Base-by-base conservation (phyloP, 371 early-diverging fungal genomes). In the Actinomortierella wolfii region DNA sequence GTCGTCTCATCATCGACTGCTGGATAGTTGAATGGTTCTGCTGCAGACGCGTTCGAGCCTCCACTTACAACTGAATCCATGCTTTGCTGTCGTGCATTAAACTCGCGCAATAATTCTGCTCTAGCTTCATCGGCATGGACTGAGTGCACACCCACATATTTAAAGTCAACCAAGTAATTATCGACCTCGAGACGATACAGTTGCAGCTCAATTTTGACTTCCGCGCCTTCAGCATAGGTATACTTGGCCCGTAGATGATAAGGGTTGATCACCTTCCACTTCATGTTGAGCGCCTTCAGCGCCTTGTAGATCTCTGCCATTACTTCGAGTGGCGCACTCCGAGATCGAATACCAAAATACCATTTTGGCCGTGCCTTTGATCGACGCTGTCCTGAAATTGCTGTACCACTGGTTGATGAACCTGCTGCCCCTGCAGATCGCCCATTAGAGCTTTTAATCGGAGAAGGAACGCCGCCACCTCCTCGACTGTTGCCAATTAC, bases 301-400 rank as follows among this genome's bases (percentile, higher is more conserved):
- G 97, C 96, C 21, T 92, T 86, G 79, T 93, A 98, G 8, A 97
- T 94, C 68, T 98, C 97, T 8, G 92, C 83, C 98, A 97, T 97
- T n/a, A 98, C 96, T 69, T 97, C 97, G 56, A 86, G 83, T 0
- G 97, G 97, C 24, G 92, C 91, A 67, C 91, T 90, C 68, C 91
- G 84, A 21, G 94, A 94, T 51, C 98, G 88, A 61, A 98, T 97
- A 21, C 98, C 98, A 80, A 96, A 96, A 78, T 98, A 97, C 98
- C 98, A 97, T 68, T 89, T 82, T 3, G 85, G 78, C 46, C 83
- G 68, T 7, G 81, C 61, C 41, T 80, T 86, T 34, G 67, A 53
- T 43, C 67, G 78, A 34, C 59, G 55, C 39, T 66, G 67, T 11
- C 57, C 40, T 8, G 66, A 45, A n/a, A 9, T 54, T n/a, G 28